Percentiles rank a stretch among this genome's conserved stretches.
Evolutionary conservation across 2,329 filamentous ascomycete genomes (phyloP).

Genomic region (Ascocoryne sarcoides): DNA sequence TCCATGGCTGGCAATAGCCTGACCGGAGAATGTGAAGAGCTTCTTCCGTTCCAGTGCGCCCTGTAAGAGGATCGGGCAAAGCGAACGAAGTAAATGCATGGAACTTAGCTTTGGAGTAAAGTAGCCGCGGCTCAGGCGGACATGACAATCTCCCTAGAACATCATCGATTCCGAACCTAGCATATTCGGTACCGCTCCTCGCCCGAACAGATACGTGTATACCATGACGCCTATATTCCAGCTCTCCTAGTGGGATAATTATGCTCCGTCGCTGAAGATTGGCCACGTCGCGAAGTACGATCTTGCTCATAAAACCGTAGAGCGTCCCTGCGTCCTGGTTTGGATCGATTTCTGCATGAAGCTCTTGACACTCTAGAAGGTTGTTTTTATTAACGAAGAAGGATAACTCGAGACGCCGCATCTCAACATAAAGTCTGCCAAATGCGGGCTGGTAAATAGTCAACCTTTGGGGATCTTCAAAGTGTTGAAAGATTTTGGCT

Average conservation of each 20-base stretch:
- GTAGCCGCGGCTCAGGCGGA: constrained; percentile 28
- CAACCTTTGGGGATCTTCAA: constrained; percentile 37
- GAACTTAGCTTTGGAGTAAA: constrained; percentile 8
- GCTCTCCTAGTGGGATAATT: constrained; percentile 41
- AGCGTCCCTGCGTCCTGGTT: constrained; percentile 51
- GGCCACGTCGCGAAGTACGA: constrained; percentile 41
- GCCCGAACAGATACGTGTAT: constrained; percentile 37
- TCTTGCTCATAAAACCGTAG: constrained; percentile 49
- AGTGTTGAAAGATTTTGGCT: constrained; percentile 37
- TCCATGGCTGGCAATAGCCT: constrained; percentile 32
- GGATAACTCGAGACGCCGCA: constrained; percentile 42
- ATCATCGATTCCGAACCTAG: constrained; percentile 43
- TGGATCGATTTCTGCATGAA: constrained; percentile 42
- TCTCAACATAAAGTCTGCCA: constrained; percentile 34
- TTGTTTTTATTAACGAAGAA: constrained; percentile 40
- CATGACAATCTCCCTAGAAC: constrained; percentile 47
- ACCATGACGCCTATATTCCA: constrained; percentile 25
- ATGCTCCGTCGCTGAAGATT: constrained; percentile 40
- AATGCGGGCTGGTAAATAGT: constrained; percentile 37
- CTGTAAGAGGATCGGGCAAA: constrained; percentile 48
- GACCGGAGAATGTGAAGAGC: constrained; percentile 42
- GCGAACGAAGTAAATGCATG: constrained; percentile 19
- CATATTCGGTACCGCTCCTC: constrained; percentile 32
- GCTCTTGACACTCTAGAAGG: constrained; percentile 39
- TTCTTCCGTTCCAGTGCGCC: constrained; percentile 53